Evolutionary conservation across 352 stramenopile genomes (phyloP).

Genomic region (Globisporangium abappressorium): DNA sequence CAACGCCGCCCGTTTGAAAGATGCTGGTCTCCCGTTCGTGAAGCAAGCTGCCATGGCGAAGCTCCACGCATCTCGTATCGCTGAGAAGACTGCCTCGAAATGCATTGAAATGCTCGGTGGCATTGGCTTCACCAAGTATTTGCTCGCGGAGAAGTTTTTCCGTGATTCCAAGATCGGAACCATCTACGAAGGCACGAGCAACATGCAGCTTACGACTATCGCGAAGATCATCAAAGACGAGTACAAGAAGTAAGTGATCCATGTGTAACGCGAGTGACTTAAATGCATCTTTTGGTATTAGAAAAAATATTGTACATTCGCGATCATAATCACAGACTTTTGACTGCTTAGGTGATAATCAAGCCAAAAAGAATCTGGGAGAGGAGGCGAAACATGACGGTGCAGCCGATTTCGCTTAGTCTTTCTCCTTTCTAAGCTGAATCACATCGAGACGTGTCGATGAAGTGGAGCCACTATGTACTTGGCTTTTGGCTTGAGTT

Average conservation of each 20-base stretch:
- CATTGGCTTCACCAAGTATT: slow-evolving; percentile 94
- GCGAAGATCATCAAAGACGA: slow-evolving; percentile 89
- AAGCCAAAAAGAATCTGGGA: background rate
- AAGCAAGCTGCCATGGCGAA: slow-evolving; percentile 98
- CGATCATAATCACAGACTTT: background rate
- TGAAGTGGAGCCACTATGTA: background rate
- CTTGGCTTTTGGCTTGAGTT: background rate
- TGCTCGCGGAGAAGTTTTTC: slow-evolving; percentile 96
- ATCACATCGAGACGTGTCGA: slow-evolving; percentile 1
- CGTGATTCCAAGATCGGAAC: slow-evolving; percentile 96
- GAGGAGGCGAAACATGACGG: background rate
- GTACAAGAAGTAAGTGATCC: slow-evolving; percentile 65
- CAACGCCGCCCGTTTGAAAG: slow-evolving; percentile 94
- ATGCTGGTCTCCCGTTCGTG: slow-evolving; percentile 92
- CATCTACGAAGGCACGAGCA: slow-evolving; percentile 98
- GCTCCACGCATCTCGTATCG: slow-evolving; percentile 93
- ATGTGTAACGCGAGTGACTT: background rate
- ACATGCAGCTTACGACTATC: slow-evolving; percentile 96
- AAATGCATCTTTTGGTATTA: slow-evolving; percentile 8
- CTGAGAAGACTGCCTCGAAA: slow-evolving; percentile 94
- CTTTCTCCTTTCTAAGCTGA: background rate
- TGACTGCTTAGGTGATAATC: background rate
- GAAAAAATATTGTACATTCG: slow-evolving; percentile 1
- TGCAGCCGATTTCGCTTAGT: too few relatives aligned
- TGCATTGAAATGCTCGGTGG: slow-evolving; percentile 95